Base-by-base conservation (phyloP, 192 early-diverging fungal species). In the Coemansia sp. region DNA sequence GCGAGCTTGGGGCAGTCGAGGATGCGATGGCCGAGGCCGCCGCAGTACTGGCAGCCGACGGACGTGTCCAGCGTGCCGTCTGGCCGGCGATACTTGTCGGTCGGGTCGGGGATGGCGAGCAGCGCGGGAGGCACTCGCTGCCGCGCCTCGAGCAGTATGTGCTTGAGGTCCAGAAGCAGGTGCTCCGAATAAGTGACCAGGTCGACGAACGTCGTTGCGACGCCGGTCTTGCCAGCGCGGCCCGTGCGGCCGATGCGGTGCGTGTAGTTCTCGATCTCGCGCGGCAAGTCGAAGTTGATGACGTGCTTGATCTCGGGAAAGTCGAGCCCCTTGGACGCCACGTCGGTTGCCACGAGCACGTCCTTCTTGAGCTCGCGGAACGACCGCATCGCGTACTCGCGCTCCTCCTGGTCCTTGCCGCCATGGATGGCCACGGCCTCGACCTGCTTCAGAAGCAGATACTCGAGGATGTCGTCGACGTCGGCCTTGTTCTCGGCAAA, bases 401-500 rank as follows among this genome's bases (percentile, higher is more conserved):
- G 91, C 75, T 98, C 95, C 58, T 97, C 93, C 68, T 98, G 97
- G 59, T 89, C 90, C 75, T 98, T 98, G 51, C 93, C 85, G 57
- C 97, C 97, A 62, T 98, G 97, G 58, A 98, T 96, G 1, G 92
- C 91, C 5, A 94, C 94, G 0, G 91, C 88, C 62, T 97, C 94
- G 6, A 98, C 93, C 20, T 93, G 94, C 65, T 98, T 98, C 28
- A 95, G 67, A 55, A 98, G 82, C 24, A 98, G 70, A 60, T 96
- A 98, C 70, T 98, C 95, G 59, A 97, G 93, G 42, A 98, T 98
- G 72, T 98, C 95, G 64, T 98, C 97, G 7, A 98, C 97, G 72
- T 98, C 97, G 77, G 95, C 92, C 56, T 98, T 97, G 80, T 98
- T 98, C 62, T 98, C 97, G 11, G 95, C 93, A 86, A 98, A 98